Conservation (phyloP, 2,329 filamentous ascomycete species). For the Paraconiothyrium sp. region DNA sequence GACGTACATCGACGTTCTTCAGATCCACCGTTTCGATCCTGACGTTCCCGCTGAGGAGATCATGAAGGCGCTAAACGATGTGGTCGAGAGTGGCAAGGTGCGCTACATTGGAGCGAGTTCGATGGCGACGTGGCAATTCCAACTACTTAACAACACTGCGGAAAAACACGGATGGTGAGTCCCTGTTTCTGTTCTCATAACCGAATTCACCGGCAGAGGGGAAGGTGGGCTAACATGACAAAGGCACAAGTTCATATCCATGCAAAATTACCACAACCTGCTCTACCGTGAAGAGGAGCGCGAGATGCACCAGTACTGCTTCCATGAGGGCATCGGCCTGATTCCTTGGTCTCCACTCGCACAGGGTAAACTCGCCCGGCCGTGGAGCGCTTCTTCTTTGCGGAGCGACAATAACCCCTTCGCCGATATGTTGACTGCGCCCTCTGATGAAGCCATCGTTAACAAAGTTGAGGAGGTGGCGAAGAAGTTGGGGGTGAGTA, state of each 20-base stretch:
- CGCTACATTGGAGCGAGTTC: conserved; percentile 37
- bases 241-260: conserved; percentile 56
- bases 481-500: conserved; percentile 42
- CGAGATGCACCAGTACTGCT: conserved; percentile 39
- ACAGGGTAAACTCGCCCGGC: conserved; percentile 53
- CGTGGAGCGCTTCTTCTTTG: conserved; percentile 47
- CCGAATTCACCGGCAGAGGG: neutral
- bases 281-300: conserved; percentile 60
- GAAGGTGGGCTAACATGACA: neutral
- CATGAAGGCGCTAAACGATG: conserved; percentile 35
- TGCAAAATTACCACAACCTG: conserved; percentile 59
- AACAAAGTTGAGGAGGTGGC: conserved; percentile 53
- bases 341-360: conserved; percentile 42
- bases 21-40: conserved; percentile 33
- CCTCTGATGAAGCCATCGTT: conserved; percentile 49
- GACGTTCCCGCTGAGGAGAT: conserved; percentile 29
- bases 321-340: conserved; percentile 34
- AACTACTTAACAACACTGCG: conserved; percentile 55
- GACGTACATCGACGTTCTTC: conserved; percentile 38
- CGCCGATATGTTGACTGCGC: conserved; percentile 36
- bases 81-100: conserved; percentile 34
- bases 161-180: conserved; percentile 48
- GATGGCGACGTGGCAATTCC: conserved; percentile 60
- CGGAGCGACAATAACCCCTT: conserved; percentile 45
- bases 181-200: neutral